Evolutionary conservation across 495 filamentous ascomycete species (phyloP), one percentile per base, ranked within the genome.

Genomic region (Penicillium manginii): DNA sequence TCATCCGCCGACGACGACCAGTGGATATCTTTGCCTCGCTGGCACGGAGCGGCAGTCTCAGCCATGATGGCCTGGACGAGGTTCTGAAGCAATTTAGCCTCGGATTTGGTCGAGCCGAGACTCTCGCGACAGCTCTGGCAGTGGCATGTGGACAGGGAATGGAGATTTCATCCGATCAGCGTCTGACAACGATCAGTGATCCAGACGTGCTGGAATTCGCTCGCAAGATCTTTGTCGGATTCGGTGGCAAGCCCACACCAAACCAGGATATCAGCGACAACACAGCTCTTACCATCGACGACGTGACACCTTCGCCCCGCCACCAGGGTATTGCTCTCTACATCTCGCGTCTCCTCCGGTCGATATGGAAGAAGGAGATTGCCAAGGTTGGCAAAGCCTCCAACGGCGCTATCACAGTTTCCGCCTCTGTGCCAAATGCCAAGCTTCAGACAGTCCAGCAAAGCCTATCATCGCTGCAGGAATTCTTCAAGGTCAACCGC

Each of bases 81-180:
- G 90, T 96, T 54, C 79, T 93, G 40, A 88, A 87, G 52, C 90
- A 84, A 53, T 96, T 98, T 65, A 88, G 91, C 55, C 80, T 83
- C 33, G 81, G 83, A 3, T 97, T 98, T 71, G 96, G 96, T 33
- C 83, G 90, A 1, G 85, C 84, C 2, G 94, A 99, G 69, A 91
- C 88, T 0, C 85, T 91, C 59, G 91, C 96, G 0, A 93, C 92
- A 52, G 91, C 96, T 10, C 80, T 99, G 19, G 96, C 96, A 9
- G 94, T 98, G n/a, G 92, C 92, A 14, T 99, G 94, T 69, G 92
- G 93, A 12, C 91, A 96, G 69, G 92, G 90, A 17, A 83, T 87
- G 21, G 91, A 93, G 63, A 81, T 92, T 45, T 84, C 86, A 0
- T 80, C 86, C 0, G 89, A 91, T 53, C 80, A 84, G 22, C 84